Evolutionary conservation across 306 rosid species (phyloP), one percentile per base, ranked within the genome.

Genomic region (Sophora flavescens): DNA sequence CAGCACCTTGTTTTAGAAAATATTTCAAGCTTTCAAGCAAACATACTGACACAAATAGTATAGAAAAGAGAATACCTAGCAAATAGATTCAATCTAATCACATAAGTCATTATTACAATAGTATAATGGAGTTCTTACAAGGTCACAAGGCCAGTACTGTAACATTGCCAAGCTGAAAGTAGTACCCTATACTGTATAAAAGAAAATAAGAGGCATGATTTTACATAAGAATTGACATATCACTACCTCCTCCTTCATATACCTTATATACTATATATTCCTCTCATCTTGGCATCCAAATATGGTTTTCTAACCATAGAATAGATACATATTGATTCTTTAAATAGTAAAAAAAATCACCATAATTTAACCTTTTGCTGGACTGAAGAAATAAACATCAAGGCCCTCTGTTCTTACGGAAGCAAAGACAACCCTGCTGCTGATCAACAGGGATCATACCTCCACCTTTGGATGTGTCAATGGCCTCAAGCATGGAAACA

Each of bases 371-470:
- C 22, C 2, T 13, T 26, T 26, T 44, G 14, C 18, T 10, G 65
- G n/a, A 28, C 72, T 17, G 39, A 15, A 38, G 50, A 26, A 35
- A 35, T n/a, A 26, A 53, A 36, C 26, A 67, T 82, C 80, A 91
- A 7, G 97, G 97, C 39, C 97, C 97, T 73, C 91, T 81, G 8
- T 67, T 5, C 76, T 80, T 89, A 63, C 90, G 89, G 80, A 91
- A 82, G 91, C 97, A 91, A 44, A 91, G 78, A 81, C 97, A 91
- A 11, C 95, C 90, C 58, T 88, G 95, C 58, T 90, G 76, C 85
- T 91, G 97, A 82, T 91, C 97, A 26, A 58, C 80, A 53, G 97
- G 97, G 74, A 91, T 91, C 97, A 91, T 91, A 62, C 97, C 97
- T 65, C 97, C 97, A 54, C 97, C 97, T 80, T 88, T 91, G 10